phyloP scores from a whole-genome alignment of 495 filamentous ascomycete species.

The Neurospora sp. region DNA sequence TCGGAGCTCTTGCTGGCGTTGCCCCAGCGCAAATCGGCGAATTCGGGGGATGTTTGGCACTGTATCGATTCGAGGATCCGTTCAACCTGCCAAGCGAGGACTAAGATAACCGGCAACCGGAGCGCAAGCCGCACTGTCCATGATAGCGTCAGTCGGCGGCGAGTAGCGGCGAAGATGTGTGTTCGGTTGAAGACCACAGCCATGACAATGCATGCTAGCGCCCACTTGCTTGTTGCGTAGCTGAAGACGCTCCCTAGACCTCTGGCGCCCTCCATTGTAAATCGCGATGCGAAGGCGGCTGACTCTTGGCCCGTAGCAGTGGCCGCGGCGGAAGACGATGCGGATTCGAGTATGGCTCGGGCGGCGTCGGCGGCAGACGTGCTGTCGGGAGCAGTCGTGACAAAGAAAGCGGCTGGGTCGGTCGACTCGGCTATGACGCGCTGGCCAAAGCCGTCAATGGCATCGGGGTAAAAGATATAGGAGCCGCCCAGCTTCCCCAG shows the following conservation, averaged over 20 bases:
- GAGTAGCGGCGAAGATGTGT: slow-evolving; percentile 81
- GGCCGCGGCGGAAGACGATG: slow-evolving; percentile 13
- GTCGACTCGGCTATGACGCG: slow-evolving; percentile 50
- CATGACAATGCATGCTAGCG: slow-evolving; percentile 72
- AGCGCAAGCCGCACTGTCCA: slow-evolving; percentile 64
- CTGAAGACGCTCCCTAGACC: slow-evolving; percentile 79
- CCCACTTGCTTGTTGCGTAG: slow-evolving; percentile 92
- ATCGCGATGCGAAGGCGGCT: slow-evolving; percentile 30
- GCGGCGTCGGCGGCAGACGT: slow-evolving; percentile 15
- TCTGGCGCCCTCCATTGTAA: slow-evolving; percentile 40
- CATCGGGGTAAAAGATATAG: slow-evolving; percentile 49
- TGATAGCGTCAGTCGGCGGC: slow-evolving; percentile 59
- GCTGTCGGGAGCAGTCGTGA: slow-evolving; percentile 6
- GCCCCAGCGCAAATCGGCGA: slow-evolving; percentile 62
- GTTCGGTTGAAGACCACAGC: slow-evolving; percentile 85
- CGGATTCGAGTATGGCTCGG: slow-evolving; percentile 17
- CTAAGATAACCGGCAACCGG: slow-evolving; percentile 63
- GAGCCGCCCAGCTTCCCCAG: slow-evolving; percentile 47
- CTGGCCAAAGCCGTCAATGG: slow-evolving; percentile 52
- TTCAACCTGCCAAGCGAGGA: slow-evolving; percentile 59
- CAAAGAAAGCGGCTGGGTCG: slow-evolving; percentile 27
- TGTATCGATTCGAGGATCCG: slow-evolving; percentile 72
- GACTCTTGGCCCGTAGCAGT: slow-evolving; percentile 27
- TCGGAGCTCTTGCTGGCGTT: slow-evolving; percentile 52
- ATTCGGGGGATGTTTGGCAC: slow-evolving; percentile 82